phyloP scores from a whole-genome alignment of 441 rosid species.

The Gossypium laxum region DNA sequence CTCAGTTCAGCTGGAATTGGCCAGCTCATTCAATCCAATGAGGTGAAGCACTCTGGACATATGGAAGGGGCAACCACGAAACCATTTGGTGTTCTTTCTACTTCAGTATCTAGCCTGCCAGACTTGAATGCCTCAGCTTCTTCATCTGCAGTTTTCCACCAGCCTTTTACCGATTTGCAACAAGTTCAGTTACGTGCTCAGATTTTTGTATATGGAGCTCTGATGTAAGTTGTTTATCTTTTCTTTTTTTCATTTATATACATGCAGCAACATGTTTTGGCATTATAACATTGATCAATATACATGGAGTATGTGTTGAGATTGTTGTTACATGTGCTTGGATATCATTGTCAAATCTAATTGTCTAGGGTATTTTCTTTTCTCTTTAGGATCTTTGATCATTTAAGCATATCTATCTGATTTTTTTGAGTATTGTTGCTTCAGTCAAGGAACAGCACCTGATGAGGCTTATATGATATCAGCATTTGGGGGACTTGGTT shows the following conservation, averaged over 20 bases:
- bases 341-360: background rate
- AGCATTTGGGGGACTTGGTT: conserved; percentile 92
- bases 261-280: background rate
- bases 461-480: conserved; percentile 96
- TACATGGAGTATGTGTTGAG: background rate
- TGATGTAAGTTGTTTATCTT: conserved; percentile 52
- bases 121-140: conserved; percentile 61
- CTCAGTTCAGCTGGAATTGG: conserved; percentile 33
- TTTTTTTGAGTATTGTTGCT: conserved; percentile 21
- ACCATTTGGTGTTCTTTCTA: conserved; percentile 43
- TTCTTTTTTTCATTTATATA: background rate
- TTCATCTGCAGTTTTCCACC: conserved; percentile 50
- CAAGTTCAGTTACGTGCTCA: conserved; percentile 99
- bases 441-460: conserved; percentile 84
- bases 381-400: background rate
- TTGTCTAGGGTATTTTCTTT: background rate
- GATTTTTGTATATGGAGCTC: conserved; percentile 92
- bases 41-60: conserved; percentile 45
- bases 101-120: conserved; percentile 48
- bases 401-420: conserved; percentile 4
- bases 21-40: conserved; percentile 35
- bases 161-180: conserved; percentile 90
- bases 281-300: background rate
- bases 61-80: conserved; percentile 31
- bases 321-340: background rate